phyloP scores from a whole-genome alignment of 768 basidiomycete genomes.

The Hygrocybe coccinea region DNA sequence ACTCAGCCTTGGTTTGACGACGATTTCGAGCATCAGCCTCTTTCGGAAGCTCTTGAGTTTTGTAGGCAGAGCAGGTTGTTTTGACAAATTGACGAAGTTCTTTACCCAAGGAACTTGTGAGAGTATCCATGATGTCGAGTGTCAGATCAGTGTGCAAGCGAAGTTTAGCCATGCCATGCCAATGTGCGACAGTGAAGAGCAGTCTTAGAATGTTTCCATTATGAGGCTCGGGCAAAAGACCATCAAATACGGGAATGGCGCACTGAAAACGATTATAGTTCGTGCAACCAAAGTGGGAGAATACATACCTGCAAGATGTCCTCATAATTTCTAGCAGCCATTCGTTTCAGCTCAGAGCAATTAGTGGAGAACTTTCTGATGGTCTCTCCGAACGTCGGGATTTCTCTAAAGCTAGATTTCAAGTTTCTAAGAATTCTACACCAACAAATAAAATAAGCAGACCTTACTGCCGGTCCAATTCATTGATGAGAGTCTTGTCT shows the following conservation, averaged over 20 bases:
- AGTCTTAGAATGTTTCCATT: not conserved
- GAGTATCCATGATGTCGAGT: not conserved
- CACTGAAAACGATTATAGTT: not conserved
- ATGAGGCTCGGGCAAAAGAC: constrained; percentile 5
- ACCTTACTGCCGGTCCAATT: constrained; percentile 23
- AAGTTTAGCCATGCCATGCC: constrained; percentile 8
- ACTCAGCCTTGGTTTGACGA: constrained; percentile 1
- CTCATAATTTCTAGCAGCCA: constrained; percentile 23
- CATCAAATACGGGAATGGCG: constrained; percentile 7
- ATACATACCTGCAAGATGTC: constrained; percentile 18
- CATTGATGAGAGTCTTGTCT: constrained; percentile 12
- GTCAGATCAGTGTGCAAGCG: constrained; percentile 5
- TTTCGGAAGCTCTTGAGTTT: constrained; percentile 4
- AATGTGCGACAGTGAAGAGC: constrained; percentile 4
- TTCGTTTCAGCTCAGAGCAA: constrained; percentile 19
- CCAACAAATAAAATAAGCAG: not conserved
- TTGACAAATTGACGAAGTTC: constrained; percentile 2
- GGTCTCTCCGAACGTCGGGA: constrained; percentile 8
- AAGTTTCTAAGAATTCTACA: not conserved
- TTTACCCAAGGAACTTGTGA: not conserved
- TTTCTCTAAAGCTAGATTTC: constrained; percentile 1
- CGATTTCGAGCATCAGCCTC: not conserved
- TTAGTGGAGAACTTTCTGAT: constrained; percentile 20
- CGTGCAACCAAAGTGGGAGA: not conserved
- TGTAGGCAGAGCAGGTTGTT: constrained; percentile 2